Evolutionary conservation across 257 asterid genomes (phyloP).

Genomic region (Solanum dulcamara): DNA sequence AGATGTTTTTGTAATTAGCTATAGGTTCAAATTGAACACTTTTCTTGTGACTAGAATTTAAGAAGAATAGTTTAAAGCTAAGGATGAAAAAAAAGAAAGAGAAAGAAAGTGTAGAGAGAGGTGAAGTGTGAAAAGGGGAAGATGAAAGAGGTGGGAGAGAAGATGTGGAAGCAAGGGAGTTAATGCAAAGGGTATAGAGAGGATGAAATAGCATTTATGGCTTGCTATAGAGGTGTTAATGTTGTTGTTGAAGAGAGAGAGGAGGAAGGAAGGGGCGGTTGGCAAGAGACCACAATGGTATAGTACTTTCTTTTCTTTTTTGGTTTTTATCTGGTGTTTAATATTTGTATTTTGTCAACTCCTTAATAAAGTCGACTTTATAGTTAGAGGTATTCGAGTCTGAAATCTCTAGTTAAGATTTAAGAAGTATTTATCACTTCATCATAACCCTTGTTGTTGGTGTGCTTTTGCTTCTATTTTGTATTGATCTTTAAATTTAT

Average conservation of each 20-base stretch:
- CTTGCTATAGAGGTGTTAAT: slow-evolving; percentile 4
- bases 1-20: not conserved
- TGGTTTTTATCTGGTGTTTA: not conserved
- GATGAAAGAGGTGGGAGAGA: slow-evolving; percentile 3
- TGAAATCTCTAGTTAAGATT: too few relatives aligned
- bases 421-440: too few relatives aligned
- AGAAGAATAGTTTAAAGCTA: slow-evolving; percentile 1
- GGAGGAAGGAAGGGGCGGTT: not conserved
- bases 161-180: slow-evolving; percentile 7
- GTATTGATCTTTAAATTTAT: too few relatives aligned
- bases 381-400: too few relatives aligned
- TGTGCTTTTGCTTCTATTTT: too few relatives aligned
- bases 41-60: slow-evolving; percentile 27
- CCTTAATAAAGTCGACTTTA: too few relatives aligned
- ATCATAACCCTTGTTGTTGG: too few relatives aligned
- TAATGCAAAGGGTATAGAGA: slow-evolving; percentile 18
- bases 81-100: not conserved
- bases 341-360: too few relatives aligned
- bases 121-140: not conserved
- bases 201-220: slow-evolving; percentile 12
- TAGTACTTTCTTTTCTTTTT: not conserved
- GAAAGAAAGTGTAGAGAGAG: not conserved
- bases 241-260: not conserved
- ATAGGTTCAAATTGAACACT: not conserved
- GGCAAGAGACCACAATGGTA: not conserved